phyloP scores from a whole-genome alignment of 1,284 basidiomycete genomes.

The Flammula alnicola region DNA sequence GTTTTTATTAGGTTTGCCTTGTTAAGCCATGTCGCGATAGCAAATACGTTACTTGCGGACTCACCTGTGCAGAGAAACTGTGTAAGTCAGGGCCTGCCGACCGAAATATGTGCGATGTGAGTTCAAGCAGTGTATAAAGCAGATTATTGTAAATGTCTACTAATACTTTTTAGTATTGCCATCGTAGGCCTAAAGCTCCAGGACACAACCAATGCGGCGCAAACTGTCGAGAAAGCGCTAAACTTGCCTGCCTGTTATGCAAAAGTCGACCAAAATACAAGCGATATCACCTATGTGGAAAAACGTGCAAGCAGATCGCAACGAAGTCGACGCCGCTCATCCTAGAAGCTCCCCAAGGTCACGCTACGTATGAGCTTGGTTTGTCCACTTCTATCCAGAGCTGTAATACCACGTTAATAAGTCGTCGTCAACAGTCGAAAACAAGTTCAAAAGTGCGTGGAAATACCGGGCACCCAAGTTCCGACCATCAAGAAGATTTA shows the following conservation, averaged over 20 bases:
- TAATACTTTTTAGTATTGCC: conserved; percentile 25
- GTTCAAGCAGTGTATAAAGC: conserved; percentile 4
- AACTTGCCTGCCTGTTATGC: conserved; percentile 32
- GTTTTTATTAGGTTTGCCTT: conserved; percentile 26
- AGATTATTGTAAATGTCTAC: not conserved
- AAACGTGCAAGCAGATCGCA: conserved; percentile 27
- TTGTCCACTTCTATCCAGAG: not conserved
- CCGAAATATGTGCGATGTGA: conserved; percentile 26
- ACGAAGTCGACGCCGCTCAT: conserved; percentile 28
- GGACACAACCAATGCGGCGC: conserved; percentile 28
- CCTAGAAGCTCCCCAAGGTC: conserved; percentile 30
- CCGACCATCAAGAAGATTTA: conserved; percentile 29
- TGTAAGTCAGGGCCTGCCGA: conserved; percentile 18
- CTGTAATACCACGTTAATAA: not conserved
- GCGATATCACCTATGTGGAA: conserved; percentile 31
- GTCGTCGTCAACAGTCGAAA: conserved; percentile 21
- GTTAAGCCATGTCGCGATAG: conserved; percentile 16
- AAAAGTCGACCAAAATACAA: conserved; percentile 28
- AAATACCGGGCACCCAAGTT: conserved; percentile 16
- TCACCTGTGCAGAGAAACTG: conserved; percentile 28
- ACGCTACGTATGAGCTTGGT: conserved; percentile 30
- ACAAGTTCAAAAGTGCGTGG: conserved; percentile 30
- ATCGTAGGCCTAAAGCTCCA: conserved; percentile 23
- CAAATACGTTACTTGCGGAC: conserved; percentile 27
- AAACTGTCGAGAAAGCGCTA: conserved; percentile 25